These are phyloP conservation scores for Lagenaria siceraria DNA, from an alignment of 306 rosid genomes.

Conservation along the genomic window DNA sequence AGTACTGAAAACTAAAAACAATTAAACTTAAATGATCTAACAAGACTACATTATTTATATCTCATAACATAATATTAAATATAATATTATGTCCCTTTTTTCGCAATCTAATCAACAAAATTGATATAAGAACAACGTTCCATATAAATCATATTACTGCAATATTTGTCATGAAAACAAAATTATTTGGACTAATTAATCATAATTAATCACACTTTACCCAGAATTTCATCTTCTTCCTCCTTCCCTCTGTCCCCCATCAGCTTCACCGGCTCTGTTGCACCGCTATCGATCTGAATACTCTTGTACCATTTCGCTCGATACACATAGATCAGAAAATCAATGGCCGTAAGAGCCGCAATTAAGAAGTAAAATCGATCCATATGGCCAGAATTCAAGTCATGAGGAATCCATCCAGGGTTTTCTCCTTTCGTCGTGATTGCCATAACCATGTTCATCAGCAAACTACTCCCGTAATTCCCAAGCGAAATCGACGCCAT, in stretches of 20 bases:
- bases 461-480: conserved; percentile 38
- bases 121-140: no score
- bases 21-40: no score
- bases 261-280: background rate
- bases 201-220: background rate
- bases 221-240: background rate
- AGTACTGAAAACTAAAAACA: no score
- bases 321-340: conserved; percentile 24
- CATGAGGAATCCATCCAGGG: conserved; percentile 41
- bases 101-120: background rate
- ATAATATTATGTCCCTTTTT: no score
- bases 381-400: conserved; percentile 36
- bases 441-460: conserved; percentile 27
- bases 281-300: background rate
- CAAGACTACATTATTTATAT: no score
- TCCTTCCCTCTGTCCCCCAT: background rate
- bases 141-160: no score
- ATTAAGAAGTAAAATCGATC: conserved; percentile 39
- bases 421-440: conserved; percentile 21
- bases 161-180: no score
- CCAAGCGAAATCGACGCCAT: conserved; percentile 60
- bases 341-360: conserved; percentile 30
- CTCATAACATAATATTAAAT: no score
- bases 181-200: no score
- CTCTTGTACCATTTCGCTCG: conserved; percentile 33